These are phyloP conservation scores for Bothriochloa decipiens DNA, from an alignment of 176 grass and related monocot species.

Conservation along the genomic window DNA sequence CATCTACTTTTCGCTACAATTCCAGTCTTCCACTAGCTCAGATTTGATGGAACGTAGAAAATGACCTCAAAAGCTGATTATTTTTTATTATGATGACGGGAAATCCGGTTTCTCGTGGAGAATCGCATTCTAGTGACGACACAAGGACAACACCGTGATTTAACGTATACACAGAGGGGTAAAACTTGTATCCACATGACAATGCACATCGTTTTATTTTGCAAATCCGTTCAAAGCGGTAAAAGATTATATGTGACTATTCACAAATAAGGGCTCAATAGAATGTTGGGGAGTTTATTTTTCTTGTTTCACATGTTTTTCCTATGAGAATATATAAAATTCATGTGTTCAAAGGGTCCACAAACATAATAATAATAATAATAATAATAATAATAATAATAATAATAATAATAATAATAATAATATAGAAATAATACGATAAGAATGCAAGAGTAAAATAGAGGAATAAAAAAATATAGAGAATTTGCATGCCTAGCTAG, in stretches of 20 bases:
- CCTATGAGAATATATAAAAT: neutral
- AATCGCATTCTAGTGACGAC: neutral
- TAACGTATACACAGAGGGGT: neutral
- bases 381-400: neutral
- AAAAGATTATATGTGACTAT: neutral
- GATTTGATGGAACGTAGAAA: neutral
- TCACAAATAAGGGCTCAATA: neutral
- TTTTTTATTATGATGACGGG: neutral
- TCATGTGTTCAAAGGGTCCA: neutral
- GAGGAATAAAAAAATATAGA: neutral
- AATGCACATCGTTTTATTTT: neutral
- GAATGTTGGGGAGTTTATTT: neutral
- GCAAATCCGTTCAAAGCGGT: neutral
- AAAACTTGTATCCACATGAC: neutral
- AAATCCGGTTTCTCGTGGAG: neutral
- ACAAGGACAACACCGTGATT: neutral
- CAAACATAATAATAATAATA: neutral
- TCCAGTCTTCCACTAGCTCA: neutral
- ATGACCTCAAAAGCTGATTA: neutral
- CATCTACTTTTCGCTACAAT: neutral
- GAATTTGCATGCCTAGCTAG: neutral
- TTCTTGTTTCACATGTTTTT: neutral
- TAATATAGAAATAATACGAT: no score
- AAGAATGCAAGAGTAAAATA: no score
- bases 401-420: neutral